Evolutionary conservation across 1,139 yeast genomes (phyloP), one percentile per base, ranked within the genome.

Genomic region (Hemisphaericaspora lyxosophila): DNA sequence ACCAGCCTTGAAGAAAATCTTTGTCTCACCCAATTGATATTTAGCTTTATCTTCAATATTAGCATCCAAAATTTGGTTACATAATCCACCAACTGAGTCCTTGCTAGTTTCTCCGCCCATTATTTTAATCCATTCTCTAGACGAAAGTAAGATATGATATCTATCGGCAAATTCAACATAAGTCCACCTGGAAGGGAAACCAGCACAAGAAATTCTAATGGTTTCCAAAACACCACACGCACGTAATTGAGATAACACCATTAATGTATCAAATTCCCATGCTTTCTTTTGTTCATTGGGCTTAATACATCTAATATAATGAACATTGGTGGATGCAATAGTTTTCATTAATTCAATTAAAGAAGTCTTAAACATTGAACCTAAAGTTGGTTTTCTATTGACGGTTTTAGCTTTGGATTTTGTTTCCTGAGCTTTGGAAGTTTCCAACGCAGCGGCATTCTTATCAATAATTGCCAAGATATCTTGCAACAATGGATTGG

Each of bases 151-250:
- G 53, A 90, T 79, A 57, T 87, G 94, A 60, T 89, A 92, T 53
- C 97, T 79, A 47, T 82, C 80, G 29, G 92, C 96, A 69, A 92
- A 92, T 57, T 92, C 98, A 39, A 84, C 90, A 58, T 88, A 92
- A 1, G 96, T 78, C 94, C 97, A 89, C 57, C 97, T 76, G 0
- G 97, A 85, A 23, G 98, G 98, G 75, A 89, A 92, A 26, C 98
- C 98, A 35, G 96, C 97, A 66, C 97, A 90, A 7, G 97, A 90
- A 38, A 92, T 92, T 53, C 96, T 75, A 56, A 92, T 92, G 1
- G 98, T 92, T 63, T 94, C 98, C 51, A 92, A 73, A 36, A 92
- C 98, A 81, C 98, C 98, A 73, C 98, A 92, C 12, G 98, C 98
- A 57, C 98, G 80, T 49, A 92, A 75, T 63, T 92, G 98, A 6